phyloP scores from a whole-genome alignment of 768 basidiomycete genomes.

The Cystofilobasidium bisporidii region DNA sequence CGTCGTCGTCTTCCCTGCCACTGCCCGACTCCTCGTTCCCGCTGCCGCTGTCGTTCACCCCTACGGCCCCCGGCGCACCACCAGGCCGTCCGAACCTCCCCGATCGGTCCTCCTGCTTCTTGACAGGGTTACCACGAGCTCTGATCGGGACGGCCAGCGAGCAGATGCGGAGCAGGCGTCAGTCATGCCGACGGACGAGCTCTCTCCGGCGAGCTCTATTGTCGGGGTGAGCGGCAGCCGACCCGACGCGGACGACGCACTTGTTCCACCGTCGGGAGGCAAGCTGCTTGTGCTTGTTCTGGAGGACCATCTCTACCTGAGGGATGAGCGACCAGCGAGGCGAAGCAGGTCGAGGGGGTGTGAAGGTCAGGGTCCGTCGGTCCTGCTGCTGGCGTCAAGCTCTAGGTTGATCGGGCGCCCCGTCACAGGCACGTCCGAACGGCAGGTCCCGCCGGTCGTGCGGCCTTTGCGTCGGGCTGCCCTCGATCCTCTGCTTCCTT shows the following conservation, averaged over 20 bases:
- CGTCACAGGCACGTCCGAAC: too few species aligned
- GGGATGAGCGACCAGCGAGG: background rate
- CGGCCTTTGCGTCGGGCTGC: too few species aligned
- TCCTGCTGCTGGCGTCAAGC: too few species aligned
- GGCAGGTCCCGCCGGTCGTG: too few species aligned
- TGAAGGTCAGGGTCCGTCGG: too few species aligned
- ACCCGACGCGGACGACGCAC: background rate
- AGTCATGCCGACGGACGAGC: too few species aligned
- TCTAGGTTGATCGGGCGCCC: too few species aligned
- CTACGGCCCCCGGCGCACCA: background rate
- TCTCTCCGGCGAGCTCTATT: too few species aligned
- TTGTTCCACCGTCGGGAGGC: constrained; percentile 9
- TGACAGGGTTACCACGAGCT: constrained; percentile 8
- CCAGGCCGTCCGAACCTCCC: background rate
- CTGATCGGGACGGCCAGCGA: background rate
- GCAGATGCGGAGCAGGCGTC: too few species aligned
- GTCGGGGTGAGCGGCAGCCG: too few species aligned
- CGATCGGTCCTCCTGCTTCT: background rate
- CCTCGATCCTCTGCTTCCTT: too few species aligned
- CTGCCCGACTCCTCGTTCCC: background rate
- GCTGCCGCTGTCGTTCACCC: background rate
- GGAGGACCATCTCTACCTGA: constrained; percentile 11
- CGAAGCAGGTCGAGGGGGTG: background rate
- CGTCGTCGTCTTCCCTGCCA: background rate
- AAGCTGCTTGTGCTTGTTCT: constrained; percentile 15